phyloP scores from a whole-genome alignment of 371 early-diverging fungal genomes.

The Capillidium rhysosporum region DNA sequence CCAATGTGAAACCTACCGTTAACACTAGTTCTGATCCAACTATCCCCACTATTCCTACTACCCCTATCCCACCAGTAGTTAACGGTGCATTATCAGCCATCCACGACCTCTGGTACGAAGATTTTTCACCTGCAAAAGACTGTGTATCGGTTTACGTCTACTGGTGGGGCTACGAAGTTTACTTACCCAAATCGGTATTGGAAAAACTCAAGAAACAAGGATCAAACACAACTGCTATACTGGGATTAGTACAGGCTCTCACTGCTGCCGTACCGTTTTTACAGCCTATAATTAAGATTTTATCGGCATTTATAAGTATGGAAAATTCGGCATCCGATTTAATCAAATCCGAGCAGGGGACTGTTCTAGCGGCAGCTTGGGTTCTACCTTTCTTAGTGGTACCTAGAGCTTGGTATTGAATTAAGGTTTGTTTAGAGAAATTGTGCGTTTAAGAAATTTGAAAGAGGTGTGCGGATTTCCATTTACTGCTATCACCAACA shows the following conservation, averaged over 20 bases:
- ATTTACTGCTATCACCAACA: no score
- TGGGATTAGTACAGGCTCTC: background rate
- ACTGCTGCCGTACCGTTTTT: background rate
- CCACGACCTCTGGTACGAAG: conserved; percentile 5
- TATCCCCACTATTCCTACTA: background rate
- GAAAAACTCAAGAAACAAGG: background rate
- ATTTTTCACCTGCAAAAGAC: conserved; percentile 1
- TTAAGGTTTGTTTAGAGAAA: no score
- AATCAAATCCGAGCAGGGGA: background rate
- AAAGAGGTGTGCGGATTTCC: no score
- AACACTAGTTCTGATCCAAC: no score
- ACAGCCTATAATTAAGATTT: background rate
- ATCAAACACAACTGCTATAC: background rate
- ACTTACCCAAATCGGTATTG: background rate
- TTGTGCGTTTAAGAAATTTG: no score
- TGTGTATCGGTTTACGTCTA: conserved; percentile 4
- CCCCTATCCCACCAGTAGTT: background rate
- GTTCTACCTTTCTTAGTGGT: conserved; percentile 1
- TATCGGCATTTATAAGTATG: conserved; percentile 6
- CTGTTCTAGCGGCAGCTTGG: conserved; percentile 3
- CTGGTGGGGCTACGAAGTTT: conserved; percentile 7
- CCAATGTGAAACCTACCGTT: no score
- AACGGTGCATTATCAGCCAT: background rate
- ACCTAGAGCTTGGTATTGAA: conserved; percentile 1
- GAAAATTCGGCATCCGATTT: conserved; percentile 4